phyloP scores from a whole-genome alignment of 495 filamentous ascomycete species.

The Neurospora pannonica region DNA sequence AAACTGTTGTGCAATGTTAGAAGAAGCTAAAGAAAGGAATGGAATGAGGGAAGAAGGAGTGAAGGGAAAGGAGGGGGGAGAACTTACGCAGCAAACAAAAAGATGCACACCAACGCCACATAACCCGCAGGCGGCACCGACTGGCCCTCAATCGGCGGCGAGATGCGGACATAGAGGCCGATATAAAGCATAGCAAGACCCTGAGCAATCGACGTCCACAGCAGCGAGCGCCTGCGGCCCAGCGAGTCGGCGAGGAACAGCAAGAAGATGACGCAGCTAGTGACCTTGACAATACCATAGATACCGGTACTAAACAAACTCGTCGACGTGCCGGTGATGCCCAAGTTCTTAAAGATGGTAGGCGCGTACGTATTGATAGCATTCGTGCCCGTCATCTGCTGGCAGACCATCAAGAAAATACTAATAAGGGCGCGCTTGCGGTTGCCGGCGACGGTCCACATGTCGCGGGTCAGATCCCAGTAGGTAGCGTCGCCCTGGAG shows the following conservation, averaged over 20 bases:
- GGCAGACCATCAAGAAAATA: constrained; percentile 38
- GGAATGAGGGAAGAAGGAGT: neutral
- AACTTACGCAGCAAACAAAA: constrained; percentile 53
- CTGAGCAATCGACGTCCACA: constrained; percentile 66
- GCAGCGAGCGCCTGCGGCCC: constrained; percentile 55
- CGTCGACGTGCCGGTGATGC: constrained; percentile 35
- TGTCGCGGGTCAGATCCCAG: constrained; percentile 59
- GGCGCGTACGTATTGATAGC: constrained; percentile 46
- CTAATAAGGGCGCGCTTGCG: constrained; percentile 36
- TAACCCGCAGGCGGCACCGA: constrained; percentile 42
- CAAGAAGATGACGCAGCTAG: constrained; percentile 29
- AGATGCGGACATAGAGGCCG: constrained; percentile 66
- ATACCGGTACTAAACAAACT: constrained; percentile 41
- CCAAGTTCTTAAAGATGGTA: constrained; percentile 40
- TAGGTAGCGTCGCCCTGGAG: constrained; percentile 52
- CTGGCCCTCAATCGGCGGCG: constrained; percentile 45
- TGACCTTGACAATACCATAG: constrained; percentile 41
- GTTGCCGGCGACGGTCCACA: constrained; percentile 57
- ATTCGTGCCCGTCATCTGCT: constrained; percentile 37
- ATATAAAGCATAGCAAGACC: constrained; percentile 70
- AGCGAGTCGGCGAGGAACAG: constrained; percentile 57
- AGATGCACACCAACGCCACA: constrained; percentile 61
- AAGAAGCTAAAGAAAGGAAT: neutral
- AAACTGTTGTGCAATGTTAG: constrained; percentile 24
- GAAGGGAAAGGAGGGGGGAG: neutral